Evolutionary conservation across 495 filamentous ascomycete genomes (phyloP).

Genomic region (Tuber aestivum): DNA sequence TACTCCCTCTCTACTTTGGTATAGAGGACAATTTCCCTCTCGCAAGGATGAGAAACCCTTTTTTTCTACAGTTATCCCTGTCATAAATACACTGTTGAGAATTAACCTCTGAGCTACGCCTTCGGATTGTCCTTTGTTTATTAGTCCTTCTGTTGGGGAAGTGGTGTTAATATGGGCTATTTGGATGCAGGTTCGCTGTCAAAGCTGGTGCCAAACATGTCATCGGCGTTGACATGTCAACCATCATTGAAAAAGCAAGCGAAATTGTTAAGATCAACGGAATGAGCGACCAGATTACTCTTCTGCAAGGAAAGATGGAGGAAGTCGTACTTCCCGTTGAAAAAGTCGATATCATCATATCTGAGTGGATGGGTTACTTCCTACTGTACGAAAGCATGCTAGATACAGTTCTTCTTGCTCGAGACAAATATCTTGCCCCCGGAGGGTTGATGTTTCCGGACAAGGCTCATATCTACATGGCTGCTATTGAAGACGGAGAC

Average conservation of each 20-base stretch:
- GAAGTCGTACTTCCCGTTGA: constrained; percentile 81
- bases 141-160: background rate
- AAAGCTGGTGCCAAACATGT: constrained; percentile 90
- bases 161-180: constrained; percentile 16
- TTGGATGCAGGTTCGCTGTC: constrained; percentile 75
- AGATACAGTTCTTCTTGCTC: constrained; percentile 87
- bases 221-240: constrained; percentile 93
- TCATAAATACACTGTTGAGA: constrained; percentile 39
- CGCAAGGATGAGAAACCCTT: constrained; percentile 33
- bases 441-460: constrained; percentile 87
- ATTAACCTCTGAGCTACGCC: constrained; percentile 35
- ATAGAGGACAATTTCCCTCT: constrained; percentile 1
- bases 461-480: constrained; percentile 78
- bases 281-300: constrained; percentile 75
- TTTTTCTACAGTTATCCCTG: constrained; percentile 43
- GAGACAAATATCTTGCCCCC: constrained; percentile 79
- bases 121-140: background rate
- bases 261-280: constrained; percentile 86
- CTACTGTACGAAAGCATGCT: constrained; percentile 98
- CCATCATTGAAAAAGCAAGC: constrained; percentile 88
- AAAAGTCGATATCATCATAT: constrained; percentile 97
- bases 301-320: constrained; percentile 93
- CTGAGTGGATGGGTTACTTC: constrained; percentile 99
- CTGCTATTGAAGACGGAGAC: constrained; percentile 78
- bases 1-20: constrained; percentile 3